phyloP scores from a whole-genome alignment of 495 filamentous ascomycete genomes.

The Hyaloscypha hepaticicola region DNA sequence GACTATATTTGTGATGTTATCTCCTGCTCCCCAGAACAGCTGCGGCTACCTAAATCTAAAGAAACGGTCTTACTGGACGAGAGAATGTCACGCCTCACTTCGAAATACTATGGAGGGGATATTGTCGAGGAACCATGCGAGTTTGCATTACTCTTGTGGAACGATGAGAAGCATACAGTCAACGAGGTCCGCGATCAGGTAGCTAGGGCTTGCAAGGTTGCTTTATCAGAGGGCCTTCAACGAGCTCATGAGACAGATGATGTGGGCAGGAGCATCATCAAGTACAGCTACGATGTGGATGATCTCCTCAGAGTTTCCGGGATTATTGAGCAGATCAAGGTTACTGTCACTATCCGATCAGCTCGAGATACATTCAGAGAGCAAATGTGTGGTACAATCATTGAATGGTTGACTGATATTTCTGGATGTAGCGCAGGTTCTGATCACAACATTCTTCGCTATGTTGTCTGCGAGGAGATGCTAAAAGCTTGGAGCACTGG shows the following conservation, averaged over 20 bases:
- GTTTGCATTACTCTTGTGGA: constrained; percentile 91
- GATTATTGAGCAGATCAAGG: constrained; percentile 90
- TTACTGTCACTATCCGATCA: constrained; percentile 93
- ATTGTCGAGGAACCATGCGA: constrained; percentile 56
- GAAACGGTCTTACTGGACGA: constrained; percentile 81
- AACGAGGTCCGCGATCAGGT: constrained; percentile 89
- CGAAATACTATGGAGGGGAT: constrained; percentile 60
- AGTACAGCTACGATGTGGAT: constrained; percentile 67
- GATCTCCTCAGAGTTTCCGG: constrained; percentile 71
- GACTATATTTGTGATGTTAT: constrained; percentile 98
- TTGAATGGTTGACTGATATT: constrained; percentile 95
- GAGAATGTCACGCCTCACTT: constrained; percentile 67
- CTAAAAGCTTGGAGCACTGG: constrained; percentile 83
- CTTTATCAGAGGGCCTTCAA: constrained; percentile 62
- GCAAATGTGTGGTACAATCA: constrained; percentile 97
- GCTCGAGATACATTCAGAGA: constrained; percentile 93
- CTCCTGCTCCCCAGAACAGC: constrained; percentile 93
- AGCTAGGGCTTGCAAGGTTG: constrained; percentile 79
- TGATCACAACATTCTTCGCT: constrained; percentile 76
- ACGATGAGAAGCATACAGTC: constrained; percentile 97
- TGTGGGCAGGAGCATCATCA: constrained; percentile 79
- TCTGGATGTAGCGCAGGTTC: constrained; percentile 81
- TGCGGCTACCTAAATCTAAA: constrained; percentile 79
- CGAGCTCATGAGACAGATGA: constrained; percentile 85
- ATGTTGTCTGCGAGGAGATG: constrained; percentile 84